Base-by-base conservation (phyloP, 208 protist species). In the Leishmania martiniquensis region DNA sequence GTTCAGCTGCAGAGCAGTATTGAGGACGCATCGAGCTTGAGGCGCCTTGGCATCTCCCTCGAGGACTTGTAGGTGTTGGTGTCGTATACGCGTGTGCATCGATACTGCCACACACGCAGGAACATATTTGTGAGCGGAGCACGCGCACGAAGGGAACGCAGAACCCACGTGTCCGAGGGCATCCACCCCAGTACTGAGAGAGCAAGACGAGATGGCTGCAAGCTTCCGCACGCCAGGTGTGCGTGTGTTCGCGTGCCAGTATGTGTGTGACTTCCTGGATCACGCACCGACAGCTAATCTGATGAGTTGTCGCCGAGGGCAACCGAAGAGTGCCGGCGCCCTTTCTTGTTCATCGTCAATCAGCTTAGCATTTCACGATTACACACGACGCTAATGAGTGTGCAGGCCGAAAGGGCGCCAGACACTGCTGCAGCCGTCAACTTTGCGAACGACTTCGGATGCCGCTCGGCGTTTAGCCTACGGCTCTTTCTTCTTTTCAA, bases 1-100 rank as follows among this genome's bases (percentile, higher is more conserved):
- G 89, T 97, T n/a, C 69, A 87, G 75, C 76, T 97, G 44, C 84
- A 79, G n/a, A 87, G 84, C 66, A 83, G 90, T 44, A 81, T 55
- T 17, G 82, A 85, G 25, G 72, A 76, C 32, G 37, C 65, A 1
- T 39, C 37, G 10, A 76, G 80, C 10, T 32, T 78, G 15, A 75
- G 79, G 7, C 69, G 73, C 25, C 78, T 86, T 29, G 71, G 81
- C 39, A 86, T 95, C 51, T 84, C 89, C 1, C 69, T 93, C 44
- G 90, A 92, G 29, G 87, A 96, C 29, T 63, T 94, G 37, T 94
- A 86, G 32, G 52, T n/a, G 47, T 49, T 32, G 67, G 22, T 34
- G n/a, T 22, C 55, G n/a, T 25, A 62, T 12, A 49, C 66, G 1
- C 39, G n/a, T 44, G 37, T 39, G 49, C 63, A 47, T 69, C 9